Evolutionary conservation across 2,329 filamentous ascomycete species (phyloP).

Genomic region (Endocalyx cinctus): DNA sequence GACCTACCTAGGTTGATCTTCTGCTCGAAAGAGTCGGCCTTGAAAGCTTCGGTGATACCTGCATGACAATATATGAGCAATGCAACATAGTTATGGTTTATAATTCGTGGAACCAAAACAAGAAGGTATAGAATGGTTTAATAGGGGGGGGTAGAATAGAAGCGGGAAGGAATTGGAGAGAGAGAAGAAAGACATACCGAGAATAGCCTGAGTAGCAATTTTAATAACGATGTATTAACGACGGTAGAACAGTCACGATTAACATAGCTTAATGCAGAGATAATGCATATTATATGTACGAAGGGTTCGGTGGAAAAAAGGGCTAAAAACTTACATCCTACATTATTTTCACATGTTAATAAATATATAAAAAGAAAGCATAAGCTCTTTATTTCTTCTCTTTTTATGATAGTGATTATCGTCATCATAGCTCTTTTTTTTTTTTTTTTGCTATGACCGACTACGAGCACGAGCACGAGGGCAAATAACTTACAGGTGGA

Average conservation of each 20-base stretch:
- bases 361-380: conserved; percentile 8
- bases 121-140: too few species aligned
- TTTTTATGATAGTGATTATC: too few species aligned
- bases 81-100: conserved; percentile 6
- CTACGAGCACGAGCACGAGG: conserved; percentile 17
- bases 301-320: conserved; percentile 2
- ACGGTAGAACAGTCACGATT: too few species aligned
- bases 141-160: too few species aligned
- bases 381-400: too few species aligned
- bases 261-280: too few species aligned
- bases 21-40: conserved; percentile 85
- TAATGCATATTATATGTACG: conserved; percentile 8
- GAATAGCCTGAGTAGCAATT: conserved; percentile 58
- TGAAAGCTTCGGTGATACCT: conserved; percentile 98
- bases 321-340: conserved; percentile 34
- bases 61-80: conserved; percentile 4
- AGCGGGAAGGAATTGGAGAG: background rate
- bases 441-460: too few species aligned
- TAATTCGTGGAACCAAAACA: conserved; percentile 11
- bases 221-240: conserved; percentile 13
- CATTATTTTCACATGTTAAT: conserved; percentile 12
- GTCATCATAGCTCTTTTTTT: too few species aligned
- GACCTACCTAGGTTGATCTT: conserved; percentile 92
- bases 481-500: conserved; percentile 69
- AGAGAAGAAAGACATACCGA: conserved; percentile 53